These are phyloP conservation scores for Zoysia matrella DNA, from an alignment of 202 grass and related monocot genomes.

Conservation along the genomic window DNA sequence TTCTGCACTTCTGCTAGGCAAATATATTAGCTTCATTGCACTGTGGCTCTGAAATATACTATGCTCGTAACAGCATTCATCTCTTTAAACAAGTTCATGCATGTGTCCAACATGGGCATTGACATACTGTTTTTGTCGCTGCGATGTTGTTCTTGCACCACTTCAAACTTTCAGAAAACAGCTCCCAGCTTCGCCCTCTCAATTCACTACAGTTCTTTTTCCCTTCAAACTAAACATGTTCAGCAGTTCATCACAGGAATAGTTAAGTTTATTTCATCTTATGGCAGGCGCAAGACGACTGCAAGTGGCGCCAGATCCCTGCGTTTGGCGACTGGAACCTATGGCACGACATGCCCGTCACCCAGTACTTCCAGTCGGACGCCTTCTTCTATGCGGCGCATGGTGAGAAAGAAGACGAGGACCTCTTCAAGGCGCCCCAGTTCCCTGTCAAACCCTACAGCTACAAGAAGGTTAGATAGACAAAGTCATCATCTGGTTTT, in stretches of 20 bases:
- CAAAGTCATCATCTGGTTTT: conserved; percentile 8
- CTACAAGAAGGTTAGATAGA: conserved; percentile 61
- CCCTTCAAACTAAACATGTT: background rate
- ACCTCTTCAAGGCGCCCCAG: conserved; percentile 86
- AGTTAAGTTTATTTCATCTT: background rate
- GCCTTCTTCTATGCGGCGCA: conserved; percentile 67
- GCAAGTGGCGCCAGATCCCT: conserved; percentile 71
- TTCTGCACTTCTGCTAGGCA: background rate
- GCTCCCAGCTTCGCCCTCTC: background rate
- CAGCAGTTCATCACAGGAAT: background rate
- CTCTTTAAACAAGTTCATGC: background rate
- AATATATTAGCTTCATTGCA: background rate
- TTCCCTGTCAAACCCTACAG: conserved; percentile 56
- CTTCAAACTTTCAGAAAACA: background rate
- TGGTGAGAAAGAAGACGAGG: conserved; percentile 58
- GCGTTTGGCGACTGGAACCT: conserved; percentile 90
- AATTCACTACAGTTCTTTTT: background rate
- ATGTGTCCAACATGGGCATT: background rate
- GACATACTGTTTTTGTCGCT: conserved; percentile 12
- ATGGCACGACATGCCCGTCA: conserved; percentile 72
- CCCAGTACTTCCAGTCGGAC: conserved; percentile 80
- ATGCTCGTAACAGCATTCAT: conserved; percentile 13
- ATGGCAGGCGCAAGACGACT: conserved; percentile 47
- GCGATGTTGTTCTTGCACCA: background rate
- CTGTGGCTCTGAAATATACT: conserved; percentile 11